A percentile compares a stretch with the other conserved stretches of the same genome.
phyloP scores from a whole-genome alignment of 1,139 yeast genomes.

The Sugiyamaella pinicola region DNA sequence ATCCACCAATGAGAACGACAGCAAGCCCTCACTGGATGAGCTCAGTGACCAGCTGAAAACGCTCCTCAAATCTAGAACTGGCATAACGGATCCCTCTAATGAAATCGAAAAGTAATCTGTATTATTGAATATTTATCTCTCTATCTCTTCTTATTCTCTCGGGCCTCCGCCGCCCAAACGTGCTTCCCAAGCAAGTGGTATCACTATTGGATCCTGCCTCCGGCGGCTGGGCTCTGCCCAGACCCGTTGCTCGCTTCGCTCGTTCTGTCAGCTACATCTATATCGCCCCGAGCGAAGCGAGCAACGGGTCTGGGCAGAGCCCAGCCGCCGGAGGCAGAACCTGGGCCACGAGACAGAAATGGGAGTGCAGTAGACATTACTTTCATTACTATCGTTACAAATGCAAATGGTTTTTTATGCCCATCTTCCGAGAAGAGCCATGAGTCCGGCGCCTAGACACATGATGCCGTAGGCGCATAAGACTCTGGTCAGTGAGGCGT shows the following conservation, averaged over 20 bases:
- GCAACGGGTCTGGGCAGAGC: constrained; percentile 10
- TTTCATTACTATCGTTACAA: constrained; percentile 1
- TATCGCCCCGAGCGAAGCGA: constrained; percentile 6
- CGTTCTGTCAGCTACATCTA: constrained; percentile 2
- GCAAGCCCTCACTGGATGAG: constrained; percentile 24
- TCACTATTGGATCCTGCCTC: no score
- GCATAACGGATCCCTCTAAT: not conserved
- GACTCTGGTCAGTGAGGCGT: constrained; percentile 41
- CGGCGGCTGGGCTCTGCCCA: constrained; percentile 7
- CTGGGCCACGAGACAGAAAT: not conserved
- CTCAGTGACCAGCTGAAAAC: constrained; percentile 9
- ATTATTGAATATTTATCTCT: constrained; percentile 8
- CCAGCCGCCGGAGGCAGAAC: constrained; percentile 17
- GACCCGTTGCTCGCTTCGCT: constrained; percentile 7
- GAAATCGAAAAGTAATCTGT: constrained; percentile 12
- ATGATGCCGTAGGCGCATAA: constrained; percentile 44
- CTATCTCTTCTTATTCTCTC: not conserved
- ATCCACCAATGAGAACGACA: constrained; percentile 29
- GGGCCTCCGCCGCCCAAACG: not conserved
- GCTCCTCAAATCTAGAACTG: constrained; percentile 2
- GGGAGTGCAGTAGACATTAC: not conserved
- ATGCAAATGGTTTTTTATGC: constrained; percentile 50
- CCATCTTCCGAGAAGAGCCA: constrained; percentile 89
- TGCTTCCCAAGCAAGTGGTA: no score
- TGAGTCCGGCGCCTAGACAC: constrained; percentile 74